Base-by-base conservation (phyloP, 2,329 filamentous ascomycete species). In the Lasiodiplodia theobromae region DNA sequence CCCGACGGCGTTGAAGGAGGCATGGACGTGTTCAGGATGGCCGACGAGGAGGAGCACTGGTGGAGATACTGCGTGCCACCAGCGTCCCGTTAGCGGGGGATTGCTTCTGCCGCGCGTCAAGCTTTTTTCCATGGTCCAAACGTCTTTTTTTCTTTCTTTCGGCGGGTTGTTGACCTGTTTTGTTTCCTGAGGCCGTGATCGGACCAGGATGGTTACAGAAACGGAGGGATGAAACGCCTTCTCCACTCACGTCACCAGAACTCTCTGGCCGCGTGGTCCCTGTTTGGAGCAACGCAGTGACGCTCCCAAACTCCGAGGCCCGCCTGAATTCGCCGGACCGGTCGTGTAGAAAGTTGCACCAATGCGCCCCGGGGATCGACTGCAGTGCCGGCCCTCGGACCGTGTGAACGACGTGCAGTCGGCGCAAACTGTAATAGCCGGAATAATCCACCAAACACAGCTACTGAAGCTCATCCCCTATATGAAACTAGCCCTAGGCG, bases 391-490 rank as follows among this genome's bases (percentile, higher is more conserved):
- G 54, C 6, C 10, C 21, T 4, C 58, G 58, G 58, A 31, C 58
- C 58, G 58, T 25, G 8, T 18, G 54, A 14, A 16, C 21, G 23
- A n/a, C 10, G 21, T 25, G 57, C 18, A 31, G 7, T 14, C 31
- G 40, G 38, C 28, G 25, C 16, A n/a, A 14, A 40, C 23, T 8
- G 31, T 10, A 18, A 37, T 14, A 28, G 7, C 58, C 10, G 14
- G 25, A 51, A 57, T 49, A 63, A 28, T 63, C 58, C 58, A 63
- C 58, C 58, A 63, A 63, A 63, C 58, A 63, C 49, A 63, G 40
- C 25, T 25, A 14, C 40, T 28, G 12, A 63, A 63, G 58, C 40
- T 63, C 40, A 31, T 37, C 40, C 58, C 40, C 16, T 49, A 63
- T 63, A 63, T 63, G 58, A 63, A 63, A 63, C 58, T 11, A 57